phyloP scores from a whole-genome alignment of 225 moss, liverwort and hornwort genomes.

The Marchantia polymorpha region DNA sequence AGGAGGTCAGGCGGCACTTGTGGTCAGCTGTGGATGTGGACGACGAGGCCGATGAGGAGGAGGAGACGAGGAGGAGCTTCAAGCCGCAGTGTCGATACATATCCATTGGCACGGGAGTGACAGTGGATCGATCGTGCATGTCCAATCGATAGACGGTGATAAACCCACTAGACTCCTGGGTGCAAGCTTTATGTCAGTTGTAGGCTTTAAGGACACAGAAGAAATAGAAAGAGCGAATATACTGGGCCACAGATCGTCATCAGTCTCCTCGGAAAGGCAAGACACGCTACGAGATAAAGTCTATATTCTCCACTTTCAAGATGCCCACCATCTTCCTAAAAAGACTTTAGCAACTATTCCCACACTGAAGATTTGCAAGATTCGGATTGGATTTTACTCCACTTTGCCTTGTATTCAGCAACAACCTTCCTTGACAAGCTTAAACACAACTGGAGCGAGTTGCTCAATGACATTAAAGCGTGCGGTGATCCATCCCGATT shows the following conservation, averaged over 20 bases:
- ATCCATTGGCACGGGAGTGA: slow-evolving; percentile 8
- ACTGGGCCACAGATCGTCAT: neutral
- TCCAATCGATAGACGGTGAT: slow-evolving; percentile 15
- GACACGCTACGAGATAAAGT: neutral
- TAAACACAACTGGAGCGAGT: neutral
- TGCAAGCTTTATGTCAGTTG: slow-evolving; percentile 14
- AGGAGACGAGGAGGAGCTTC: neutral
- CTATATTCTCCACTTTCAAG: neutral
- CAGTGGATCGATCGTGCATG: slow-evolving; percentile 19
- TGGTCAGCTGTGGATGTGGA: slow-evolving; percentile 4
- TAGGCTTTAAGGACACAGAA: slow-evolving; percentile 2
- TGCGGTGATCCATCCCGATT: neutral
- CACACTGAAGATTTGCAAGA: slow-evolving; percentile 8
- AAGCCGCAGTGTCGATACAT: slow-evolving; percentile 6
- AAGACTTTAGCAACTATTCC: neutral
- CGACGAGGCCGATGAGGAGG: neutral
- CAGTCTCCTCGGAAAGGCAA: neutral
- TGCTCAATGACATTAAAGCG: neutral
- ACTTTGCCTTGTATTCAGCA: neutral
- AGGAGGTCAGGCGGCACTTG: slow-evolving; percentile 1
- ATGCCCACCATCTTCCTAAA: neutral
- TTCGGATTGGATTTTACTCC: neutral
- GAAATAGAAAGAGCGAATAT: neutral
- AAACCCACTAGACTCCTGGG: slow-evolving; percentile 5
- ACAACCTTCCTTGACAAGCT: neutral